phyloP scores from a whole-genome alignment of 108 stramenopile genomes.

The Skeletonema costatum region DNA sequence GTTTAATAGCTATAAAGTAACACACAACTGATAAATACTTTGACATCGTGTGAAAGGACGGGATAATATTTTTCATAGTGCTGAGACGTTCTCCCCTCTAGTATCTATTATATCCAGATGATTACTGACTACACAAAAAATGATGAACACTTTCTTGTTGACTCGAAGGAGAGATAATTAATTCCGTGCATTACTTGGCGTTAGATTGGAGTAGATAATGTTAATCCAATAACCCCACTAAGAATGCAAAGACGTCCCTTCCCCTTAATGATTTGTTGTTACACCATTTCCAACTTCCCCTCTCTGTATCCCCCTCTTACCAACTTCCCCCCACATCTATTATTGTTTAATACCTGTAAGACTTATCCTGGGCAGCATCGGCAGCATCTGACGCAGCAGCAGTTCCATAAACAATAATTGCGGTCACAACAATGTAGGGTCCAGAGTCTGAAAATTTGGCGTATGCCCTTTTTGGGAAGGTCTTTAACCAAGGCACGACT shows the following conservation, averaged over 20 bases:
- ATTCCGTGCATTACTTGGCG: background rate
- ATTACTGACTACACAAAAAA: no score
- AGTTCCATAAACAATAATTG: conserved; percentile 43
- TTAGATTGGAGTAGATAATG: background rate
- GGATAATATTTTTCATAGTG: no score
- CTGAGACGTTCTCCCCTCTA: no score
- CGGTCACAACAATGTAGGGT: conserved; percentile 39
- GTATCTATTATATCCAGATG: no score
- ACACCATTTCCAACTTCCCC: background rate
- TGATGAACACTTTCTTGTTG: no score
- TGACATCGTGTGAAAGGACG: no score
- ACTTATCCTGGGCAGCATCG: conserved; percentile 51
- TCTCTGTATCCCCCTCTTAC: background rate
- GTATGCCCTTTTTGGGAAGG: conserved; percentile 75
- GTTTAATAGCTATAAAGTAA: conserved; percentile 1
- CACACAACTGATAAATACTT: background rate
- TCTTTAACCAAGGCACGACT: conserved; percentile 76
- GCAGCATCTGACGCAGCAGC: conserved; percentile 42
- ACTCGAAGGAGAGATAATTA: background rate
- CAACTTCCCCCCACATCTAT: background rate
- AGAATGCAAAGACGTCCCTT: background rate
- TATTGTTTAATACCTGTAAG: conserved; percentile 48
- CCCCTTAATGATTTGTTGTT: background rate
- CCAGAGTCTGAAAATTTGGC: conserved; percentile 55
- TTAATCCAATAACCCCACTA: background rate